phyloP scores from a whole-genome alignment of 352 stramenopile species.

The Pythium volutum region DNA sequence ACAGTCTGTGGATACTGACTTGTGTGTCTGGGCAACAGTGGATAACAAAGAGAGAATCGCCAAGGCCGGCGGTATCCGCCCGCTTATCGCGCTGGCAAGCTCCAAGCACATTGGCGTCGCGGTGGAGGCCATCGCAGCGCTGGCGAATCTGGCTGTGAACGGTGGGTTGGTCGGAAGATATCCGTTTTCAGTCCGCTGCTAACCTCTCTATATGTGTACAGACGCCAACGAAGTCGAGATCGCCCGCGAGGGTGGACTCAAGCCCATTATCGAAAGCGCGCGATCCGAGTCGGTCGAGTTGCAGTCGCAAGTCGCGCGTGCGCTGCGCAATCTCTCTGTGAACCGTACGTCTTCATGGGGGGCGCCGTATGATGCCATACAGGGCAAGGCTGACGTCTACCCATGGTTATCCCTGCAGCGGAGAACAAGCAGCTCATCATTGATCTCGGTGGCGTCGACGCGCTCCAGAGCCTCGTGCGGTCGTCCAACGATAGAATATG shows the following conservation, averaged over 20 bases:
- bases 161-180: constrained; percentile 31
- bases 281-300: constrained; percentile 80
- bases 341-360: constrained; percentile 83
- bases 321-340: constrained; percentile 93
- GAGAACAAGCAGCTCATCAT: constrained; percentile 90
- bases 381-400: too few species aligned
- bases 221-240: constrained; percentile 93
- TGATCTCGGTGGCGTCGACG: constrained; percentile 74
- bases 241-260: constrained; percentile 81
- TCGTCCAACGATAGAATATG: constrained; percentile 87
- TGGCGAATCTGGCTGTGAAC: constrained; percentile 94
- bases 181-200: neutral
- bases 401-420: constrained; percentile 27
- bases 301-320: constrained; percentile 84
- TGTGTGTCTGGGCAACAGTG: constrained; percentile 28
- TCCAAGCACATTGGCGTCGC: constrained; percentile 83
- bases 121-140: constrained; percentile 91
- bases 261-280: constrained; percentile 88
- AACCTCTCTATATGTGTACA: constrained; percentile 19
- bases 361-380: too few species aligned
- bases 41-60: constrained; percentile 94
- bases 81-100: constrained; percentile 77
- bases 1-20: neutral
- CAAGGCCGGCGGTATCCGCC: constrained; percentile 87
- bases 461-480: constrained; percentile 72